These are phyloP conservation scores for Penicillium argentinense DNA, from an alignment of 495 filamentous ascomycete species.

Conservation along the genomic window DNA sequence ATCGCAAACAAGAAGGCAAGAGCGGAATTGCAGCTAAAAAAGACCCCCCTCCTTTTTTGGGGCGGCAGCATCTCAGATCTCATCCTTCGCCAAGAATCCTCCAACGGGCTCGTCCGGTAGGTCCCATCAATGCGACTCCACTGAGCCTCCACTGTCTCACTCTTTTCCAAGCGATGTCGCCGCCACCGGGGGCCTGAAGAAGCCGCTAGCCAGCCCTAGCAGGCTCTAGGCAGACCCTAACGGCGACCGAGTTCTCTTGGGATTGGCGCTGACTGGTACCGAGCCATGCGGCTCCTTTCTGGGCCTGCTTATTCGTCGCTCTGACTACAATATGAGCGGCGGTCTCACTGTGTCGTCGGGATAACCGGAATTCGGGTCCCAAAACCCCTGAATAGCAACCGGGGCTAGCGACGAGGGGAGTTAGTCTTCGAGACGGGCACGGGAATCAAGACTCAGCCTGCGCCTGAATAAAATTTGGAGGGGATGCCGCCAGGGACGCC, in stretches of 20 bases:
- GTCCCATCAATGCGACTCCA: conserved; percentile 11
- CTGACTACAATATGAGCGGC: background rate
- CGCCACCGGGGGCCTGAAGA: background rate
- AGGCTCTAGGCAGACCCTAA: background rate
- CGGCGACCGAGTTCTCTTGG: background rate
- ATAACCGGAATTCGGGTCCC: background rate
- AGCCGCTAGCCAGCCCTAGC: background rate
- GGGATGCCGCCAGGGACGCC: background rate
- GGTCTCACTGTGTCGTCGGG: conserved; percentile 3
- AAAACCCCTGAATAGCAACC: conserved; percentile 1
- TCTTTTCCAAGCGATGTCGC: background rate
- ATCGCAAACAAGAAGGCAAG: background rate
- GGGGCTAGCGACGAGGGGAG: background rate
- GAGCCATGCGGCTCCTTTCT: conserved; percentile 6
- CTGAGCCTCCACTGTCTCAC: conserved; percentile 7
- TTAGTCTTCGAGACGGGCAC: background rate
- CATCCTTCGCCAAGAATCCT: background rate
- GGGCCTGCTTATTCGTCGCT: background rate
- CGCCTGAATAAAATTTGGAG: conserved; percentile 3
- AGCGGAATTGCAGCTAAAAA: background rate
- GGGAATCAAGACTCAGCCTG: background rate
- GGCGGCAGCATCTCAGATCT: background rate
- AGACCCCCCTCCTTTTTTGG: background rate
- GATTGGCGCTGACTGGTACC: conserved; percentile 3
- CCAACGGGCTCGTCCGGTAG: background rate